These are phyloP conservation scores for Sporothrix curviconia DNA, from an alignment of 2,329 filamentous ascomycete genomes.

Conservation along the genomic window DNA sequence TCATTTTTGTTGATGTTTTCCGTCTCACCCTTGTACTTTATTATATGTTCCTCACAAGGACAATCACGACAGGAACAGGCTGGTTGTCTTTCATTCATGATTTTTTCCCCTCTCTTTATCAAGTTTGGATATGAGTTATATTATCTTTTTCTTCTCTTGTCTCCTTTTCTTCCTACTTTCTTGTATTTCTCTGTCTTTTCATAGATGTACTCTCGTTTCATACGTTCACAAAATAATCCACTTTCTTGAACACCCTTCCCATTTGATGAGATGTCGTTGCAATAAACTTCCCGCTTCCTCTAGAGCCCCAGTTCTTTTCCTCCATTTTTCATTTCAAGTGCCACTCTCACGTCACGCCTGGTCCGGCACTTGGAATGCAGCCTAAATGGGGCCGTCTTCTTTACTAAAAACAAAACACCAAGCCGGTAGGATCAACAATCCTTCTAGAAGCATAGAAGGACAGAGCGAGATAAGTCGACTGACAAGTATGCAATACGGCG, in stretches of 20 bases:
- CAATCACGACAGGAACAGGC: too few species aligned
- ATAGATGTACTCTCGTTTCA: background rate
- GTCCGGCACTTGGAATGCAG: conserved; percentile 2
- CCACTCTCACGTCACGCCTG: background rate
- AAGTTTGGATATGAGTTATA: background rate
- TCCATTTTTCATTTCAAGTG: background rate
- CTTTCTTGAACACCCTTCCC: too few species aligned
- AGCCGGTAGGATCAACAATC: too few species aligned
- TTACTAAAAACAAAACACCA: too few species aligned
- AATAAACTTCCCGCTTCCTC: background rate
- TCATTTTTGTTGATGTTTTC: background rate
- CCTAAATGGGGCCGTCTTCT: background rate
- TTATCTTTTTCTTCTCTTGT: background rate
- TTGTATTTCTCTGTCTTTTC: background rate
- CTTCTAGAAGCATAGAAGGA: background rate
- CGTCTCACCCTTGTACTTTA: background rate
- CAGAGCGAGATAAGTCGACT: too few species aligned
- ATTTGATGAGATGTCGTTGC: background rate
- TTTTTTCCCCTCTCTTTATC: background rate
- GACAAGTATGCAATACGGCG: too few species aligned
- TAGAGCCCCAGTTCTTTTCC: background rate
- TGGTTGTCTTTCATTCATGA: background rate
- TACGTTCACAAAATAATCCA: too few species aligned
- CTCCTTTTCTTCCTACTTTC: background rate
- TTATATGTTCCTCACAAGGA: background rate